Base-by-base conservation (phyloP, 441 rosid species). In the Erodium moschatum region DNA sequence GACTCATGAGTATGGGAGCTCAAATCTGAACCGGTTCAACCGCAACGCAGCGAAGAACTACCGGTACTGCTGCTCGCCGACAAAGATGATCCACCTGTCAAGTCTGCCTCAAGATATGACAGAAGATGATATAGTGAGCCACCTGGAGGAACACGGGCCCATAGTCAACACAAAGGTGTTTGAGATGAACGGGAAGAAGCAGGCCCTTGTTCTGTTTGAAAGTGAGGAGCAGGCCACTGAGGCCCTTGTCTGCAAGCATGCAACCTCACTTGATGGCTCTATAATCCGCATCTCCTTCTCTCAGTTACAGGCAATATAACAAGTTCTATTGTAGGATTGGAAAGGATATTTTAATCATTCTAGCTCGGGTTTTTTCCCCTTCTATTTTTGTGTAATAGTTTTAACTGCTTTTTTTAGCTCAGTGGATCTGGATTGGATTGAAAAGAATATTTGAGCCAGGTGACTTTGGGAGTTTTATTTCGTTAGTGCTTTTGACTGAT, bases 171-270 rank as follows among this genome's bases (percentile, higher is more conserved):
- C 92, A 58, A 91, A 88, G 81, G 85, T 94, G 15, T 94, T 91
- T 68, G 99, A 94, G 84, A 87, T 91, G 96, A 91, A 91, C 1
- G 97, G 96, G 35, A 94, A 94, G 81, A 91, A 91, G 85, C 99
- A 94, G 79, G 89, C 99, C 42, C 85, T 89, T 8, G 88, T 91
- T 64, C 79, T 82, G 77, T 94, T 91, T 69, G 97, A 91, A 67
- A 83, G 83, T 0, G 99, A 89, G 82, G 97, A 91, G 81, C 85
- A 89, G 81, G 97, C 99, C 61, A 85, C 96, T 0, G 99, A 91
- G 81, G 96, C 99, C 50, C 83, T 94, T 3, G 96, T 91, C 70
- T 87, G 90, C 81, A 91, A 91, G 88, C 96, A 94, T 15, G 94
- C 99, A 13, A 89, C 77, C 71, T 81, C 94, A 3, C 86, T 94